Percentiles rank a stretch among this genome's conserved stretches.
Conservation (phyloP, 73 alveolate species). For the Paramecium caudatum region DNA sequence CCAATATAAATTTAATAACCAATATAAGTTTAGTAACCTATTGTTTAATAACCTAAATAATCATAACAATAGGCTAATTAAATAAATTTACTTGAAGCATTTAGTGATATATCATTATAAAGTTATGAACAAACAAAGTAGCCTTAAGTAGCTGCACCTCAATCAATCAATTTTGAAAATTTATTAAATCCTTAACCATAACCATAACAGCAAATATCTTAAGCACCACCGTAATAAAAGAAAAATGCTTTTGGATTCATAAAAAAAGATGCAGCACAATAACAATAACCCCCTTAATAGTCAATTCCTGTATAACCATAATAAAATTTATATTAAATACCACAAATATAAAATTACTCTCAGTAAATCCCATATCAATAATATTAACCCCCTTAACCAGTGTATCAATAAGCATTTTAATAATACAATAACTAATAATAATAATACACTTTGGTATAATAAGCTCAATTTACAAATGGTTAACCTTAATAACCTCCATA, state of each 20-base stretch:
- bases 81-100: slow-evolving; percentile 19
- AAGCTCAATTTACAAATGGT: background rate
- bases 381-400: slow-evolving; percentile 3
- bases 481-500: background rate
- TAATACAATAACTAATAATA: background rate
- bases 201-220: background rate
- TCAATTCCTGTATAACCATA: background rate
- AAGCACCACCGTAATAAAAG: slow-evolving; percentile 1
- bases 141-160: background rate
- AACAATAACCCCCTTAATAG: background rate
- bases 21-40: background rate
- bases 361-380: too few species aligned
- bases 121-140: background rate
- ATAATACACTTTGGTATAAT: slow-evolving; percentile 2
- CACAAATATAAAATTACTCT: too few species aligned
- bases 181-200: background rate
- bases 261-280: background rate
- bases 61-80: background rate
- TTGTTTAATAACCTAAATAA: background rate
- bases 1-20: background rate
- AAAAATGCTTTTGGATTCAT: slow-evolving; percentile 38
- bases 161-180: slow-evolving; percentile 3
- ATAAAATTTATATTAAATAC: background rate
- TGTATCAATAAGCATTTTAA: background rate
- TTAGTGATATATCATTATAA: background rate